Evolutionary conservation across 31 red algal species (phyloP).

Genomic region (Odonthalia washingtoniensis): DNA sequence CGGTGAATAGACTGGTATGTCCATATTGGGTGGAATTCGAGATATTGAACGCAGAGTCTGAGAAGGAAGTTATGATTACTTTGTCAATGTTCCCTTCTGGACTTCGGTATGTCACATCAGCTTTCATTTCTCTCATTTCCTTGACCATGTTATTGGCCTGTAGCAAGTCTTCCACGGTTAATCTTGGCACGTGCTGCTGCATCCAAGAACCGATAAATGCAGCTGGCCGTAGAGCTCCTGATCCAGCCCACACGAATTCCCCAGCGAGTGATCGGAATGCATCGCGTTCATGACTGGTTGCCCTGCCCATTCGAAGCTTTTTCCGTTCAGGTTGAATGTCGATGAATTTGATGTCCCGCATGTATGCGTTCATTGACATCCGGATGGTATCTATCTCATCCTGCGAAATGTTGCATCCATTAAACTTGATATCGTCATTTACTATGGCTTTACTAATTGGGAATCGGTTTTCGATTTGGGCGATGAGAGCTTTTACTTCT

Average conservation of each 20-base stretch:
- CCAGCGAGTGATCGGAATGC: neutral
- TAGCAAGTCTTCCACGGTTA: conserved; percentile 10
- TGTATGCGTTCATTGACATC: conserved; percentile 13
- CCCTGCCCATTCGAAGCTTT: neutral
- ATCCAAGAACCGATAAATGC: neutral
- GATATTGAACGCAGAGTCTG: conserved; percentile 20
- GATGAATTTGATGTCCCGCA: neutral
- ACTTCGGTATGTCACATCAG: neutral
- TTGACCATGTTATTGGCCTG: neutral
- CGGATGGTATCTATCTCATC: neutral
- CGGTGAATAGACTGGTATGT: conserved; percentile 23
- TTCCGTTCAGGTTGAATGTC: neutral
- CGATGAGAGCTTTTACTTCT: neutral
- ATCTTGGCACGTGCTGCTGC: neutral
- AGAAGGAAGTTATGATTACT: neutral
- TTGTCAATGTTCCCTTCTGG: neutral
- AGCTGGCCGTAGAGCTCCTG: neutral
- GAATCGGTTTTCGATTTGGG: neutral
- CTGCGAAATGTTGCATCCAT: conserved; percentile 17
- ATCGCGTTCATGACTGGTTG: neutral
- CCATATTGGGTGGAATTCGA: neutral
- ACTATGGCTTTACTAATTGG: conserved; percentile 30
- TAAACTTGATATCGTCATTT: conserved; percentile 26
- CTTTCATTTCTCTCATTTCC: neutral
- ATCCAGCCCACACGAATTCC: conserved; percentile 7